Percentiles rank a stretch among this genome's conserved stretches.
These are phyloP conservation scores for Rosa rugosa DNA, from an alignment of 306 rosid species.

Conservation along the genomic window DNA sequence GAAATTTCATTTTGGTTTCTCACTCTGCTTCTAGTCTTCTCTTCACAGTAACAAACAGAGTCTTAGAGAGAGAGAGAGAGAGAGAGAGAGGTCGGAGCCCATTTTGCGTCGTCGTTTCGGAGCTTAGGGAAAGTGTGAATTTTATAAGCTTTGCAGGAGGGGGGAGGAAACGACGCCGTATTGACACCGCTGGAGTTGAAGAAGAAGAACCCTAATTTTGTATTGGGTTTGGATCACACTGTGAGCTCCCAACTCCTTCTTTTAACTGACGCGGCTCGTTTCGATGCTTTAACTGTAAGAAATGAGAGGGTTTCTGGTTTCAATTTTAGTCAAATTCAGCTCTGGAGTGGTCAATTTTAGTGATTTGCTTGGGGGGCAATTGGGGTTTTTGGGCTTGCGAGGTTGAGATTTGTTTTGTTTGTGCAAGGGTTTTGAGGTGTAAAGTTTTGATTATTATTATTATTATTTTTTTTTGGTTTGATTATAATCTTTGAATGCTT, in stretches of 20 bases:
- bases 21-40: conserved; percentile 5
- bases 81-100: conserved; percentile 16
- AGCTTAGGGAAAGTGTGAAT: conserved; percentile 4
- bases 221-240: conserved; percentile 19
- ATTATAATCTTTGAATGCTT: neutral
- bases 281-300: neutral
- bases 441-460: neutral
- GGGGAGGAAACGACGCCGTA: conserved; percentile 27
- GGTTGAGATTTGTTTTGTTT: conserved; percentile 25
- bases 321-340: conserved; percentile 12
- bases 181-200: neutral
- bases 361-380: conserved; percentile 11
- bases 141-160: neutral
- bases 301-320: neutral
- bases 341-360: conserved; percentile 12
- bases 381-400: conserved; percentile 7
- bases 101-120: conserved; percentile 33
- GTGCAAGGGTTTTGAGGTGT: conserved; percentile 18
- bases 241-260: conserved; percentile 24
- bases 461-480: neutral
- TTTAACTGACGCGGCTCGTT: neutral
- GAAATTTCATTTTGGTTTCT: conserved; percentile 10
- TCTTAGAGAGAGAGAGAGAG: neutral
- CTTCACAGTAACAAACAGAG: neutral
- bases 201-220: conserved; percentile 25